Base-by-base conservation (phyloP, 768 basidiomycete species). In the Clavaria fumosa region DNA sequence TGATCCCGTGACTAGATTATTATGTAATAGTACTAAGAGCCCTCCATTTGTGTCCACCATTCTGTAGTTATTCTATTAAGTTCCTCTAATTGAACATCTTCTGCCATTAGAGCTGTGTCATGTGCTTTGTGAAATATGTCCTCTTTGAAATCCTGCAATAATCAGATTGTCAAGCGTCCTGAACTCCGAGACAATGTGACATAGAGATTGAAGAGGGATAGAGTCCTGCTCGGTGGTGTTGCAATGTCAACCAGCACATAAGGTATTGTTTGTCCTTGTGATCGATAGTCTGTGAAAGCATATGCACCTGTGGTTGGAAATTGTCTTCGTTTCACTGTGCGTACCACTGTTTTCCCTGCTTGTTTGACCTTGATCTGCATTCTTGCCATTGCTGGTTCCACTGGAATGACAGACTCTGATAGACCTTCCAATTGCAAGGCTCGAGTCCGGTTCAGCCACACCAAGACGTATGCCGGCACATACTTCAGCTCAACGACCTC, bases 121-220 rank as follows among this genome's bases (percentile, higher is more conserved):
- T 35, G 34, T 18, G 7, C 7, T 14, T 32, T 37, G 15, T 6
- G 6, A 20, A 37, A 37, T 37, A 37, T 7, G 11, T 37, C 22
- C 4, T 43, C 27, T 12, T 59, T 47, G 21, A 58, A 58, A 5
- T 53, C 53, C 5, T 57, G 35, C 3, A 63, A 36, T 0, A 64
- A 35, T 1, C 58, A 33, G 4, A 63, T 55, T 0, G 27, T 47
- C 4, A 47, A 40, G 2, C 55, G 23, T 1, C 59, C 26, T 9
- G 26, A 28, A 28, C 26, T 28, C 26, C 14, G 26, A 28, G 26
- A 28, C 9, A 28, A 14, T 28, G 26, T 14, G 14, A 28, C 26
- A 28, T 28, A 28, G 14, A 28, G 26, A 14, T 28, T 28, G 26
- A 28, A 28, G 9, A 28, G 26, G 26, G 9, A 9, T 9, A 28